A percentile compares a stretch with the other conserved stretches of the same genome.
These are phyloP conservation scores for Beta macrorhiza DNA, from an alignment of 179 eudicot species.

Conservation along the genomic window DNA sequence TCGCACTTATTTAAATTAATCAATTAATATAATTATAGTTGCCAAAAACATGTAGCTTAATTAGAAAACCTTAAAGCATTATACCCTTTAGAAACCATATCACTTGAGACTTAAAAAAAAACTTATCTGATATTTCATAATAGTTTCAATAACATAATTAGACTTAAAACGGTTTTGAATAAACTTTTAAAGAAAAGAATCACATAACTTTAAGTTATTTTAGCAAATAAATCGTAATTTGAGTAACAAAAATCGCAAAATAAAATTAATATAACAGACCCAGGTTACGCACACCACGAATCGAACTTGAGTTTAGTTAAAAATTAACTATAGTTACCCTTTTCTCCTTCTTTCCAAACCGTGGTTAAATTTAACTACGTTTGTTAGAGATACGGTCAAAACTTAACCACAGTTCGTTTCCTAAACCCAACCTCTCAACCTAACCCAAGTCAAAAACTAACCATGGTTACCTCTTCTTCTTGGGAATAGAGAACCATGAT, in stretches of 20 bases:
- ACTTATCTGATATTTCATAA: no score
- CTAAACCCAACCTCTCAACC: not conserved
- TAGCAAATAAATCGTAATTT: not conserved
- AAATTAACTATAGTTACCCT: not conserved
- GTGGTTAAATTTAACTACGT: not conserved
- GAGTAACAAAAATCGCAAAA: not conserved
- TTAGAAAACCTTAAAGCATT: no score
- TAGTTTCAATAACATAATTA: no score
- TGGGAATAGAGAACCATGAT: slow-evolving; percentile 15
- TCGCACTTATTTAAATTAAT: no score
- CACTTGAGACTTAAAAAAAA: no score
- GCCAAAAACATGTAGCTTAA: no score
- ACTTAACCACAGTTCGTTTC: slow-evolving; percentile 1
- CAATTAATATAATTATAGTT: no score
- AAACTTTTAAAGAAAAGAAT: no score
- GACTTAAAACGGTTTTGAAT: no score
- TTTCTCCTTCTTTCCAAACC: not conserved
- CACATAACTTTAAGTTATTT: not conserved
- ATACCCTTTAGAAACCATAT: no score
- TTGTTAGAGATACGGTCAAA: not conserved
- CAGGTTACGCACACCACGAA: not conserved
- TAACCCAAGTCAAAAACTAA: not conserved
- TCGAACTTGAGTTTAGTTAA: not conserved
- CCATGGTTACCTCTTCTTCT: slow-evolving; percentile 19
- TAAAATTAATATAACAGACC: no score